Base-by-base conservation (phyloP, 176 grass and related monocot genomes). In the Aegilops sharonensis region DNA sequence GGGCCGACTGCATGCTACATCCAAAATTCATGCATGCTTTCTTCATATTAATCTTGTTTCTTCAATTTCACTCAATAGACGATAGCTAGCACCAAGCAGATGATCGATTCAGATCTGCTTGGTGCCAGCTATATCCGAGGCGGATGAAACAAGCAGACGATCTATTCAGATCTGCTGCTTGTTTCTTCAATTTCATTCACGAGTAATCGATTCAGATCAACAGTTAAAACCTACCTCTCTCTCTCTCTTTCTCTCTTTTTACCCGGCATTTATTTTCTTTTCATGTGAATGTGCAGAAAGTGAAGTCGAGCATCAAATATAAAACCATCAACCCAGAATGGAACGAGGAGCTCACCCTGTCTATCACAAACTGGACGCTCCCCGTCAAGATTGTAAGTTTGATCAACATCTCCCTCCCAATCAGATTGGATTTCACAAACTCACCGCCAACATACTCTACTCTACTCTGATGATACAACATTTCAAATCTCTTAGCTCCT, bases 291-390 rank as follows among this genome's bases (percentile, higher is more conserved):
- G 45, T 35, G 47, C 84, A 94, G 92, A 94, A 89, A 88, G 85
- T 94, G 24, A 94, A 91, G 78, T 89, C 89, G n/a, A 89, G 82
- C 76, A 81, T 94, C 48, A 92, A 85, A 85, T 87, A 94, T 8
- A 45, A 83, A 35, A 67, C 67, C 64, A 61, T 64, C 65, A 89
- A 92, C 77, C 92, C 92, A 43, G 92, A 89, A 91, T 94, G 92
- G 92, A 92, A 94, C 43, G 89, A 92, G 56, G 89, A 94, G 12
- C 85, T 94, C 68, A 94, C 92, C 29, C 78, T 94, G 11, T 94
- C 89, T 39, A 80, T 94, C 82, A 87, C 89, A 64, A 89, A 89
- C 79, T 78, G 72, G 85, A 89, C 81, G 75, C 27, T 70, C 32
- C 89, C 89, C 2, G 78, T 94, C 62, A 85, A 88, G 85, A 83